These are phyloP conservation scores for Aspergillus clavatus DNA, from an alignment of 2,329 filamentous ascomycete genomes.

Conservation along the genomic window DNA sequence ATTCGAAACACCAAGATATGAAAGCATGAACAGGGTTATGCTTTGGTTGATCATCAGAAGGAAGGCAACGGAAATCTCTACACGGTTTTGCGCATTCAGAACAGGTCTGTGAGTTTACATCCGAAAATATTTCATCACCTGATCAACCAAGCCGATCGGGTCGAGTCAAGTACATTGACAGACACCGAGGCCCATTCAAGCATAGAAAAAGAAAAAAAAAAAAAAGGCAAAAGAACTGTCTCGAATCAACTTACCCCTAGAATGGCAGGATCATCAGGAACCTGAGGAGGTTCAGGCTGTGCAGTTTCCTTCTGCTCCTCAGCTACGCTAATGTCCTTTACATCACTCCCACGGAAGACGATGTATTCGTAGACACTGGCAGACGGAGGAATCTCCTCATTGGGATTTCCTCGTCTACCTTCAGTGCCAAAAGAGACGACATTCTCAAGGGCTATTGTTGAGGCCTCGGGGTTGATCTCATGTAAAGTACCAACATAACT, in stretches of 20 bases:
- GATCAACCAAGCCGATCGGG: slow-evolving; percentile 22
- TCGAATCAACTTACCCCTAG: slow-evolving; percentile 72
- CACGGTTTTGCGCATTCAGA: slow-evolving; percentile 87
- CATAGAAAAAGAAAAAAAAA: slow-evolving; percentile 6
- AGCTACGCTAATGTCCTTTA: slow-evolving; percentile 95
- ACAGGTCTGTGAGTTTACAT: slow-evolving; percentile 79
- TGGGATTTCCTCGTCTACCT: slow-evolving; percentile 71
- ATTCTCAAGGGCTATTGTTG: slow-evolving; percentile 94
- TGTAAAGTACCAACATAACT: slow-evolving; percentile 95
- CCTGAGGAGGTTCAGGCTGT: slow-evolving; percentile 68
- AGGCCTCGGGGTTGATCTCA: slow-evolving; percentile 96
- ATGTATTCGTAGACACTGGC: slow-evolving; percentile 97
- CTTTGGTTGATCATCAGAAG: slow-evolving; percentile 66
- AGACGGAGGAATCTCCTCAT: slow-evolving; percentile 77
- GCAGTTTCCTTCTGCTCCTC: slow-evolving; percentile 68
- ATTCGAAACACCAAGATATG: slow-evolving; percentile 4
- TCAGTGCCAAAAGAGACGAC: slow-evolving; percentile 93
- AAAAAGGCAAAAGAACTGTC: slow-evolving; percentile 4
- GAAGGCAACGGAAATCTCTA: slow-evolving; percentile 99
- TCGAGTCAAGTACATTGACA: neutral
- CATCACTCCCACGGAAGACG: slow-evolving; percentile 95
- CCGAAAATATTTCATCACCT: slow-evolving; percentile 86
- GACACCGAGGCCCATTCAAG: slow-evolving; percentile 4
- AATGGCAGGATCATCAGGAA: slow-evolving; percentile 94
- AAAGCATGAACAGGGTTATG: slow-evolving; percentile 8